Evolutionary conservation across 2,329 filamentous ascomycete species (phyloP).

Genomic region (Fusarium compactum): DNA sequence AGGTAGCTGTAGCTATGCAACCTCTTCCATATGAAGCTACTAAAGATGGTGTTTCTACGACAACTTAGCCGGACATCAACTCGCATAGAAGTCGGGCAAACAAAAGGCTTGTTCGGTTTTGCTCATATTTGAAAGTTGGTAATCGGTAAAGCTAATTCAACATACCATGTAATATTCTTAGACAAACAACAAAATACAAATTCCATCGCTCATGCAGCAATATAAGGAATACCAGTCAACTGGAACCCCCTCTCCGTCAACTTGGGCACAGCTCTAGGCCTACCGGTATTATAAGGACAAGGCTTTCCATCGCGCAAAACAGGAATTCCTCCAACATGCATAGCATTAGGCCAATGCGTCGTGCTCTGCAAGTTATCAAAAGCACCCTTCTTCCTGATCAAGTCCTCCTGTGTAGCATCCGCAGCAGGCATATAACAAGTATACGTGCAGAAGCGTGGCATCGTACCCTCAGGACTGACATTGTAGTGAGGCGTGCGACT

Average conservation of each 20-base stretch:
- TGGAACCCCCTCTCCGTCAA: background rate
- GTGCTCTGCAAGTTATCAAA: slow-evolving; percentile 12
- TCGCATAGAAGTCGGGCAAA: accelerated
- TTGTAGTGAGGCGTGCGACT: slow-evolving; percentile 24
- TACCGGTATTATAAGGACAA: slow-evolving; percentile 17
- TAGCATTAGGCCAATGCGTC: slow-evolving; percentile 19
- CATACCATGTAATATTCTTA: background rate
- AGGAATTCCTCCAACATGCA: slow-evolving; percentile 20
- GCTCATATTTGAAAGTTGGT: too few relatives aligned
- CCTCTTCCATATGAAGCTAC: background rate
- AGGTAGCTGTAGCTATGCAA: background rate
- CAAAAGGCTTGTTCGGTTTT: too few relatives aligned
- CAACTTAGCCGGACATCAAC: accelerated
- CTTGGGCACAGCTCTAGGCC: background rate
- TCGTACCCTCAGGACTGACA: slow-evolving; percentile 1
- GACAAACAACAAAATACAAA: background rate
- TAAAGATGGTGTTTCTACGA: background rate
- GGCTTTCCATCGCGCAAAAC: slow-evolving; percentile 12
- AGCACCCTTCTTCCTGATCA: slow-evolving; percentile 21
- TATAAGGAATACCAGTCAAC: slow-evolving; percentile 16
- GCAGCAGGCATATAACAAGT: slow-evolving; percentile 22
- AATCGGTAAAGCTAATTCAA: too few relatives aligned
- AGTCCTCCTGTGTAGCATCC: slow-evolving; percentile 4
- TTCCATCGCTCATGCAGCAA: background rate
- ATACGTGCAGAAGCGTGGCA: slow-evolving; percentile 8